Percentiles rank a stretch among this genome's conserved stretches.
phyloP scores from a whole-genome alignment of 179 eudicot species.

The Amaranthus tricolor region DNA sequence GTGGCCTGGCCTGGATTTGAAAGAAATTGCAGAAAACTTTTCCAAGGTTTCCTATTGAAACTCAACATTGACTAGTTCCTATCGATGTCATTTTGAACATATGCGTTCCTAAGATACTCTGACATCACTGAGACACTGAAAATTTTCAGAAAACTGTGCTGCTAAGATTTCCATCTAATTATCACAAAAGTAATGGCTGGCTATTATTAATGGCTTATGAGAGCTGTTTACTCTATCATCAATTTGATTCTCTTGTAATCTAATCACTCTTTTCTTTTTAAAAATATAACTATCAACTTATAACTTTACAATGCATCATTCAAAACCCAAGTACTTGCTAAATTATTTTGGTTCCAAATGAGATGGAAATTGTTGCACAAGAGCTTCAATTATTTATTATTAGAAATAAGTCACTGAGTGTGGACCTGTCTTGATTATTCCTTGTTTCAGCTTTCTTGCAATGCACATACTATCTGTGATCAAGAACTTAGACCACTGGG shows the following conservation, averaged over 20 bases:
- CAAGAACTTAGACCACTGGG: conserved; percentile 80
- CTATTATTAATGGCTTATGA: background rate
- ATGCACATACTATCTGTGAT: conserved; percentile 92
- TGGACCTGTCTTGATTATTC: conserved; percentile 6
- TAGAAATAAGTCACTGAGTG: background rate
- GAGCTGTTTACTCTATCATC: background rate
- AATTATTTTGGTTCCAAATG: background rate
- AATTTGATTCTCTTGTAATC: background rate
- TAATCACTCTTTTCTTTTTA: background rate
- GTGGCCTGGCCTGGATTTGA: conserved; percentile 56
- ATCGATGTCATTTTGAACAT: background rate
- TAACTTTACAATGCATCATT: background rate
- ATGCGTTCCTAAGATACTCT: background rate
- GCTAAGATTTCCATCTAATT: conserved; percentile 1
- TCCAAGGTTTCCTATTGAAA: conserved; percentile 58
- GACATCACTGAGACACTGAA: background rate
- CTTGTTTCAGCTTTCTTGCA: conserved; percentile 78
- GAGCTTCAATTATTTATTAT: background rate
- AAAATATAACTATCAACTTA: too few relatives aligned
- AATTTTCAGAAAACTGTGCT: background rate
- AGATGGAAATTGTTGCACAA: background rate
- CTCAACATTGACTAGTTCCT: background rate
- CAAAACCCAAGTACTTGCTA: background rate
- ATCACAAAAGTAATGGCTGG: background rate
- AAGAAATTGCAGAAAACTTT: conserved; percentile 77